These are phyloP conservation scores for Colletotrichum lentis DNA, from an alignment of 2,329 filamentous ascomycete species.

Conservation along the genomic window DNA sequence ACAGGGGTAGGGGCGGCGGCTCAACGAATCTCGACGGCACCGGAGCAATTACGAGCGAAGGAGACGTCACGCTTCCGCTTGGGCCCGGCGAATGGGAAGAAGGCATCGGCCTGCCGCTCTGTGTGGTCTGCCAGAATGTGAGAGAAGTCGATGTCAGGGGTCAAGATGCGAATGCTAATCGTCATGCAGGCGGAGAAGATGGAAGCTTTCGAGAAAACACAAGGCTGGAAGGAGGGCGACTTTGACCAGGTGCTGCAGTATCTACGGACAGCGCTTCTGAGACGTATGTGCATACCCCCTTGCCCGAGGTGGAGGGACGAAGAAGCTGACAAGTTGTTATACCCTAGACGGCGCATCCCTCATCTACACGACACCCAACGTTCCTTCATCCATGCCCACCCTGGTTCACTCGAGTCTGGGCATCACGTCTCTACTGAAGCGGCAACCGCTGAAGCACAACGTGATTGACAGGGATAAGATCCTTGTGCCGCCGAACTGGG, in stretches of 20 bases:
- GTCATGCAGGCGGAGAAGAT: slow-evolving; percentile 78
- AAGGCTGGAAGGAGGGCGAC: slow-evolving; percentile 93
- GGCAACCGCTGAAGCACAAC: slow-evolving; percentile 83
- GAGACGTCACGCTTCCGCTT: slow-evolving; percentile 75
- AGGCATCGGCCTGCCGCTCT: slow-evolving; percentile 83
- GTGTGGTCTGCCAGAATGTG: slow-evolving; percentile 95
- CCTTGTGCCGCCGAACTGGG: slow-evolving; percentile 94
- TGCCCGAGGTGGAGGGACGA: background rate
- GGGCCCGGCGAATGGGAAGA: slow-evolving; percentile 95
- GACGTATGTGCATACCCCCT: slow-evolving; percentile 65
- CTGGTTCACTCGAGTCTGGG: slow-evolving; percentile 86
- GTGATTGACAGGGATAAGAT: slow-evolving; percentile 95
- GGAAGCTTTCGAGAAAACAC: slow-evolving; percentile 86
- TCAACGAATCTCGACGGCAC: slow-evolving; percentile 70
- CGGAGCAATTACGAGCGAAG: slow-evolving; percentile 65
- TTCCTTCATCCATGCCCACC: slow-evolving; percentile 78
- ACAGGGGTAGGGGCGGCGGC: slow-evolving; percentile 73
- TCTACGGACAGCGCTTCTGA: slow-evolving; percentile 85
- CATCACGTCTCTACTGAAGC: slow-evolving; percentile 83
- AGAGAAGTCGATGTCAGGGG: slow-evolving; percentile 43
- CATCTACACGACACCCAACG: slow-evolving; percentile 82
- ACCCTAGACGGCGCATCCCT: slow-evolving; percentile 78
- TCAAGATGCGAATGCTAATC: slow-evolving; percentile 39
- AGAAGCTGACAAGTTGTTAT: slow-evolving; percentile 40
- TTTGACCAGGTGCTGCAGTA: slow-evolving; percentile 97